Base-by-base conservation (phyloP, 176 grass and related monocot genomes). In the Aechmea fasciata region DNA sequence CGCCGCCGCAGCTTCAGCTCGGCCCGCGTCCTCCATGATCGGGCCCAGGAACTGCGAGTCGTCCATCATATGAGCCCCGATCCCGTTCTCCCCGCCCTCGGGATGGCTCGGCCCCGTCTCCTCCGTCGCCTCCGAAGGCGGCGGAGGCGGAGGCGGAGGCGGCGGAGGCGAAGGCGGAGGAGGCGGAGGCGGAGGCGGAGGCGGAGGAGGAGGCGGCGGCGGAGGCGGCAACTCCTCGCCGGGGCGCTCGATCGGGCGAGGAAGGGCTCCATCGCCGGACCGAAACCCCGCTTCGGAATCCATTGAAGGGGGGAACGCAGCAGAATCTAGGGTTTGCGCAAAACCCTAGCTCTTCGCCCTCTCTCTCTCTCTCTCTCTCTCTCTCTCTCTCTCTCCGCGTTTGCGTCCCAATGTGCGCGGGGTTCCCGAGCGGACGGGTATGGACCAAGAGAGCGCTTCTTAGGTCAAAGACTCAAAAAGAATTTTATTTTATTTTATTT, bases 11-110 rank as follows among this genome's bases (percentile, higher is more conserved):
- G 2, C 17, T 74, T 9, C 50, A 50, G 9, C 33, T 65, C 51
- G 13, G 63, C 48, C 28, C 65, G 24, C 1, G n/a, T 79, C 66
- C 11, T 67, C 86, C 77, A 88, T 77, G 68, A 85, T 83, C 63
- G 95, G 87, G 0, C 75, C 82, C 48, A 84, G 74, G 63, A 99
- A 83, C 15, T 90, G 77, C 49, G 73, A 77, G 68, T 82, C 75
- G 11, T 88, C 92, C 48, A 85, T 73, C 3, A 20, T 15, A 20
- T 59, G 26, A 14, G 65, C 24, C 17, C 28, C 33, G 15, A 67
- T 67, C 28, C 8, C 28, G 15, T 3, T 2, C 47, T 29, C 65
- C 28, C 2, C 28, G 11, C 1, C 3, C 47, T 29, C 65, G 19
- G 10, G n/a, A 59, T 0, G n/a, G 55, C 14, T 59, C 55, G n/a